These are phyloP conservation scores for Tricholomella constricta DNA, from an alignment of 768 basidiomycete genomes.

Conservation along the genomic window DNA sequence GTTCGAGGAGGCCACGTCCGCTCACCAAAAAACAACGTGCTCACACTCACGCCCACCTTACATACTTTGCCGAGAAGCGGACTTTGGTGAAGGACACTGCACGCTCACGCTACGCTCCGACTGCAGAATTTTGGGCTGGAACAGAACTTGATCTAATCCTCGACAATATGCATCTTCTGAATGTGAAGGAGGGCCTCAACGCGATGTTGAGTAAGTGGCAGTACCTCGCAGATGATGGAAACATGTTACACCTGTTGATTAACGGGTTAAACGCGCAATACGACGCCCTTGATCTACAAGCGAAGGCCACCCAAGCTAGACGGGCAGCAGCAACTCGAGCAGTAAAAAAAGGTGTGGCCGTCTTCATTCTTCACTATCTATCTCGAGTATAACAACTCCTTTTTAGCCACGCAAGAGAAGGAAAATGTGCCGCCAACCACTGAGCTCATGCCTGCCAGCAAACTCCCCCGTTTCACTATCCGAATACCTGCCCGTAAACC, in stretches of 20 bases:
- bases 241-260: neutral
- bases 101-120: neutral
- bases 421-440: too few relatives aligned
- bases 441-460: too few relatives aligned
- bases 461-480: too few relatives aligned
- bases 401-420: too few relatives aligned
- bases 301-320: neutral
- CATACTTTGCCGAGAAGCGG: conserved; percentile 1
- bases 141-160: neutral
- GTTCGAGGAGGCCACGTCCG: too few relatives aligned
- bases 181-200: neutral
- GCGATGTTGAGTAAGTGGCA: neutral
- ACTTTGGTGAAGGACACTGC: neutral
- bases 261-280: neutral
- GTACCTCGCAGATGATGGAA: neutral
- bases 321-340: neutral
- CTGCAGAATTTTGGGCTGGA: conserved; percentile 1
- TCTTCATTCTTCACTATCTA: too few relatives aligned
- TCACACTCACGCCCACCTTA: neutral
- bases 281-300: neutral
- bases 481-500: too few relatives aligned
- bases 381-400: too few relatives aligned
- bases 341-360: neutral
- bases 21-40: neutral
- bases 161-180: conserved; percentile 6